A percentile compares a stretch with the other conserved stretches of the same genome.
Evolutionary conservation across 805 yeast species (phyloP).

Genomic region (Cyberlindnera maclurae): DNA sequence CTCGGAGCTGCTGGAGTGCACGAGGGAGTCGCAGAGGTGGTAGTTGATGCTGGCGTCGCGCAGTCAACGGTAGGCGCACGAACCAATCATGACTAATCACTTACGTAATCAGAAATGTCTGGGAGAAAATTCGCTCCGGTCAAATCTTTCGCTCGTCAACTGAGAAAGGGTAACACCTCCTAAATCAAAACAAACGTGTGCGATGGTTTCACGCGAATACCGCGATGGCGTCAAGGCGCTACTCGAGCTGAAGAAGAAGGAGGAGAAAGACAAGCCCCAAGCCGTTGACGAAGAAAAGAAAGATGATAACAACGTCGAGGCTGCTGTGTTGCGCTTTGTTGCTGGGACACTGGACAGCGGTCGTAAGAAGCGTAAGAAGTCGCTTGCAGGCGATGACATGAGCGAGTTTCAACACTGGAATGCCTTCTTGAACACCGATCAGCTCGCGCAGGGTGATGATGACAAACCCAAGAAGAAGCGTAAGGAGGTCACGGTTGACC

Average conservation of each 20-base stretch:
- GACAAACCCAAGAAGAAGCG: conserved; percentile 8
- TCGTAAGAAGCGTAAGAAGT: conserved; percentile 22
- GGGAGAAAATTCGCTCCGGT: background rate
- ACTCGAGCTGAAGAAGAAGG: conserved; percentile 19
- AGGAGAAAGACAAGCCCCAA: conserved; percentile 5
- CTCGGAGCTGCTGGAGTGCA: conserved; percentile 26
- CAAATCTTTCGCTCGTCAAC: background rate
- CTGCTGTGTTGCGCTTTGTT: conserved; percentile 68
- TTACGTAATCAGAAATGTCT: too few species aligned
- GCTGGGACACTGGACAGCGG: conserved; percentile 47
- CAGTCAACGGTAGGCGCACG: too few species aligned
- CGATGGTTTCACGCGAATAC: conserved; percentile 14
- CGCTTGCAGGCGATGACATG: conserved; percentile 17
- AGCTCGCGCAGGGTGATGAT: conserved; percentile 17
- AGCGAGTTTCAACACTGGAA: conserved; percentile 25
- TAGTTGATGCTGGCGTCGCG: background rate
- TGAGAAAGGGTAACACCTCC: conserved; percentile 2
- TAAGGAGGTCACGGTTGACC: conserved; percentile 37
- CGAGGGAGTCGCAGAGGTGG: conserved; percentile 9
- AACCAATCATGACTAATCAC: too few species aligned
- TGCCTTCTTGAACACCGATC: conserved; percentile 22
- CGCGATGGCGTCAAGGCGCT: conserved; percentile 23
- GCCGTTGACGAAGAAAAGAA: conserved; percentile 6
- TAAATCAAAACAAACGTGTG: background rate
- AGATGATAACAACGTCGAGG: conserved; percentile 55